These are phyloP conservation scores for Botrytis byssoidea DNA, from an alignment of 2,329 filamentous ascomycete species.

Conservation along the genomic window DNA sequence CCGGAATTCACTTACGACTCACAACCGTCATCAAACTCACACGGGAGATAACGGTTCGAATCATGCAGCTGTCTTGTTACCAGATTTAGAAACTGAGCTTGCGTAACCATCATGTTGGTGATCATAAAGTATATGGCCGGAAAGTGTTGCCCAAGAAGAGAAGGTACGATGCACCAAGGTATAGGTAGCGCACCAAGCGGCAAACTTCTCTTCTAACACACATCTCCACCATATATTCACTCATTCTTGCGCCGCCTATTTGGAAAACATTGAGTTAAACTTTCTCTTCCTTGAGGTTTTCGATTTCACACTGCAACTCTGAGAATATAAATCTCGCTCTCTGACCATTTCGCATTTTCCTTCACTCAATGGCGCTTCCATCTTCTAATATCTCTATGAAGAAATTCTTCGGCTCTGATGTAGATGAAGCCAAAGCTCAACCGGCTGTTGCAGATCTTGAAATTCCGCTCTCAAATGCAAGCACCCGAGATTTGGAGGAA, in stretches of 20 bases:
- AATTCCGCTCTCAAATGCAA: not conserved
- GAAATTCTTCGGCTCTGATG: not conserved
- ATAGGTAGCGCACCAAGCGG: not conserved
- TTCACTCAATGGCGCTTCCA: not conserved
- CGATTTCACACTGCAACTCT: not conserved
- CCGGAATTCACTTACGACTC: not conserved
- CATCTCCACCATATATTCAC: not conserved
- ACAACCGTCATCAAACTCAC: not conserved
- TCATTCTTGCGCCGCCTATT: not conserved
- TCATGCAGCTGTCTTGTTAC: not conserved
- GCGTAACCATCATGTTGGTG: conserved; percentile 4
- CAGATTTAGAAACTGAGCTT: not conserved
- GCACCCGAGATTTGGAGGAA: conserved; percentile 1
- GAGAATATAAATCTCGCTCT: not conserved
- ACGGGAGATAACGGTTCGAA: not conserved
- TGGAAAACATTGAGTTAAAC: not conserved
- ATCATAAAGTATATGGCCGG: not conserved
- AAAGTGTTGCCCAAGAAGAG: conserved; percentile 2
- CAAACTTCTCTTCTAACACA: not conserved
- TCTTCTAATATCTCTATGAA: not conserved
- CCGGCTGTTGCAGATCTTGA: not conserved
- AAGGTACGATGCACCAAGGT: not conserved
- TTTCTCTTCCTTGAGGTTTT: not conserved
- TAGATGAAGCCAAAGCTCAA: not conserved
- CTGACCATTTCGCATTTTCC: not conserved